Evolutionary conservation across 1,284 basidiomycete species (phyloP).

Genomic region (Naganishia sp.): DNA sequence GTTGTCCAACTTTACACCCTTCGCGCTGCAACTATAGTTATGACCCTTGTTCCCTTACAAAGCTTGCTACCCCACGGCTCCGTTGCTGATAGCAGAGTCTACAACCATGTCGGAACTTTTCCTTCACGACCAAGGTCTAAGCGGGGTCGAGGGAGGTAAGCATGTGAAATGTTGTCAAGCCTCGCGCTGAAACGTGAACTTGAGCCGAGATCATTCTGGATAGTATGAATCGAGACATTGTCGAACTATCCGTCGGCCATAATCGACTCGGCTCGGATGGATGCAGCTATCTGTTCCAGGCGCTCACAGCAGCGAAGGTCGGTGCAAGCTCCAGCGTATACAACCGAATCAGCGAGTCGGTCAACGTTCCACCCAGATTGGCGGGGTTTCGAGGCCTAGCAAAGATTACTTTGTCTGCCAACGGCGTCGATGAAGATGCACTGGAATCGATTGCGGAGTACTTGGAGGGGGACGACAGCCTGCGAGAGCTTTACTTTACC

Average conservation of each 20-base stretch:
- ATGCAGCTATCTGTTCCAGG: constrained; percentile 22
- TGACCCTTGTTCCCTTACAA: too few species aligned
- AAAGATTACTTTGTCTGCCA: constrained; percentile 23
- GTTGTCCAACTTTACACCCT: too few species aligned
- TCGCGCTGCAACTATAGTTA: too few species aligned
- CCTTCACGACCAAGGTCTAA: constrained; percentile 24
- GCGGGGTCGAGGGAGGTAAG: constrained; percentile 24
- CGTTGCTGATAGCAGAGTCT: not conserved
- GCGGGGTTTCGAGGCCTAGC: constrained; percentile 7
- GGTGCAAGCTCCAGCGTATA: constrained; percentile 5
- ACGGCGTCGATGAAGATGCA: constrained; percentile 18
- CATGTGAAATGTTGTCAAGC: too few species aligned
- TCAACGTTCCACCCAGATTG: constrained; percentile 10
- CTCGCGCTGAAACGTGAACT: not conserved
- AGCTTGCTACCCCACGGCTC: too few species aligned
- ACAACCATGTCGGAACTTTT: constrained; percentile 17
- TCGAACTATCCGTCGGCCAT: constrained; percentile 21
- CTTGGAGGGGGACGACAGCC: constrained; percentile 9
- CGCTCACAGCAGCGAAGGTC: constrained; percentile 12
- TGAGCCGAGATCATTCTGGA: constrained; percentile 18
- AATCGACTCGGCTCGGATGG: constrained; percentile 19
- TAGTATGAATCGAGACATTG: constrained; percentile 21
- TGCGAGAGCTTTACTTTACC: constrained; percentile 24
- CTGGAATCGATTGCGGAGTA: constrained; percentile 13
- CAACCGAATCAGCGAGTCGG: constrained; percentile 2